These are phyloP conservation scores for Spathaspora arborariae DNA, from an alignment of 805 yeast species.

Conservation along the genomic window DNA sequence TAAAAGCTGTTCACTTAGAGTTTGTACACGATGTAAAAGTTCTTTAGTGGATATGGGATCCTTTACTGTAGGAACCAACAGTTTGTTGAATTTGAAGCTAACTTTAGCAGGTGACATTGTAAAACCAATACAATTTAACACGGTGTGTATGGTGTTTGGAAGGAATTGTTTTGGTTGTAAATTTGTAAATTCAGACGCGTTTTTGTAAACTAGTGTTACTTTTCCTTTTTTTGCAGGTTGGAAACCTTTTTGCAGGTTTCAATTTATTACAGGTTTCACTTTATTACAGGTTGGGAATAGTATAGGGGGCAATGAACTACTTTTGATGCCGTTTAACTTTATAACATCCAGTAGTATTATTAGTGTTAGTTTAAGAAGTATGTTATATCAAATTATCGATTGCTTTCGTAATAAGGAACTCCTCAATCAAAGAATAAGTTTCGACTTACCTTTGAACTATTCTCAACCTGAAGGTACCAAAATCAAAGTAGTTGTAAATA, in stretches of 20 bases:
- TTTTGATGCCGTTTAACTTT: neutral
- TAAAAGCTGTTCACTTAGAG: slow-evolving; percentile 61
- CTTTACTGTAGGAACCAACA: slow-evolving; percentile 53
- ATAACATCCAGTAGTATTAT: neutral
- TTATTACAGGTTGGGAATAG: neutral
- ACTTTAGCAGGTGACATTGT: neutral
- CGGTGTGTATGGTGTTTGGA: too few species aligned
- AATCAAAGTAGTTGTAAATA: slow-evolving; percentile 25
- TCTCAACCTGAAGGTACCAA: slow-evolving; percentile 9
- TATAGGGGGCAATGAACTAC: neutral
- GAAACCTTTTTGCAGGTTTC: neutral
- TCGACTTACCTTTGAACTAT: slow-evolving; percentile 18
- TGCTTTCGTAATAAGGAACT: slow-evolving; percentile 17
- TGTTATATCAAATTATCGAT: slow-evolving; percentile 17
- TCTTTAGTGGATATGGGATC: slow-evolving; percentile 61
- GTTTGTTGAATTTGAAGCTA: slow-evolving; percentile 34
- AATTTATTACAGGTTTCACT: neutral
- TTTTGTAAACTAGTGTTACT: neutral
- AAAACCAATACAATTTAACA: too few species aligned
- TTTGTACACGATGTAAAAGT: slow-evolving; percentile 51
- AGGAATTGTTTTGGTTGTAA: neutral
- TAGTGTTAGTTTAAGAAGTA: too few species aligned
- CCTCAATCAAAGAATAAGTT: slow-evolving; percentile 18
- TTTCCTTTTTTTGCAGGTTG: neutral
- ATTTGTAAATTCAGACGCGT: neutral